These are phyloP conservation scores for Lactarius vividus DNA, from an alignment of 768 basidiomycete genomes.

Conservation along the genomic window DNA sequence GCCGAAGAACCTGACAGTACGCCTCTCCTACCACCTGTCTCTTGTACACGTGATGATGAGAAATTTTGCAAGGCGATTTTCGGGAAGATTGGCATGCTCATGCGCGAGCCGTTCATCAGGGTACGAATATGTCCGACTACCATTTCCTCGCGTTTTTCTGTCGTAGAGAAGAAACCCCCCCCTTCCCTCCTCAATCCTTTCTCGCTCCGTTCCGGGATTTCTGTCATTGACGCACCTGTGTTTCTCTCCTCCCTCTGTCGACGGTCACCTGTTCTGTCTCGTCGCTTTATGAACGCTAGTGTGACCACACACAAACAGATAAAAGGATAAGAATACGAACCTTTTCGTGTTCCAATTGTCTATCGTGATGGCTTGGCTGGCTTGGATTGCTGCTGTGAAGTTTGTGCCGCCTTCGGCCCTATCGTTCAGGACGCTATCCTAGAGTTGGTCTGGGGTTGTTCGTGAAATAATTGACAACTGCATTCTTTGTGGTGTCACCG, in stretches of 20 bases:
- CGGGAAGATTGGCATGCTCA: slow-evolving; percentile 87
- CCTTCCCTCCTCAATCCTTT: slow-evolving; percentile 35
- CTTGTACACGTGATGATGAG: neutral
- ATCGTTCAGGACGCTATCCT: slow-evolving; percentile 39
- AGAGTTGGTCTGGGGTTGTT: slow-evolving; percentile 45
- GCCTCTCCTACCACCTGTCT: slow-evolving; percentile 32
- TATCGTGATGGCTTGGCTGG: slow-evolving; percentile 41
- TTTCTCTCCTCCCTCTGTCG: slow-evolving; percentile 3
- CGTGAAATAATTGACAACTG: slow-evolving; percentile 45
- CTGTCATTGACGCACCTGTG: slow-evolving; percentile 25
- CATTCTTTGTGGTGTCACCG: slow-evolving; percentile 28
- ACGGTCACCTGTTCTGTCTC: slow-evolving; percentile 34
- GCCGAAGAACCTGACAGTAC: slow-evolving; percentile 81
- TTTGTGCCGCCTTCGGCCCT: slow-evolving; percentile 40
- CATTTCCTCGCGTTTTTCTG: slow-evolving; percentile 47
- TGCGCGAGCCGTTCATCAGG: slow-evolving; percentile 91
- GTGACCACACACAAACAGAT: slow-evolving; percentile 67
- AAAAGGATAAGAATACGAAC: slow-evolving; percentile 30
- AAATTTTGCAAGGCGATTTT: slow-evolving; percentile 65
- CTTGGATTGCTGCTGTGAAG: slow-evolving; percentile 41
- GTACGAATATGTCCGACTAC: slow-evolving; percentile 63
- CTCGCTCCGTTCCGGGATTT: slow-evolving; percentile 37
- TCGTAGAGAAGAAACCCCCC: slow-evolving; percentile 54
- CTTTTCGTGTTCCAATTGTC: slow-evolving; percentile 50
- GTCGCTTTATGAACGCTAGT: slow-evolving; percentile 57